These are phyloP conservation scores for Pseudomonodictys pantanalensis DNA, from an alignment of 495 filamentous ascomycete genomes.

Conservation along the genomic window DNA sequence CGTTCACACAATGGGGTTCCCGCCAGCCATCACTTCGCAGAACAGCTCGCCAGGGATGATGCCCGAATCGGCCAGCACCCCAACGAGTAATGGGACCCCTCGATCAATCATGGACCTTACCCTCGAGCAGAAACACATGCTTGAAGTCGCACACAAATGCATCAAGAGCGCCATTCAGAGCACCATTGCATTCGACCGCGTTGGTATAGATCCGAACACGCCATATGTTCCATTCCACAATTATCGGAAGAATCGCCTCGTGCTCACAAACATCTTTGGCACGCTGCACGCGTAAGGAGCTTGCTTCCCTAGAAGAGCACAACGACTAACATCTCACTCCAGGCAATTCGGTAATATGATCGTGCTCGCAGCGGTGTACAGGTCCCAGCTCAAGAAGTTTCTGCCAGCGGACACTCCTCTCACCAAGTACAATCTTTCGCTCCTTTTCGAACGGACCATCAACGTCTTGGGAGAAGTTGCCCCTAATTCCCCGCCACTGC, in stretches of 20 bases:
- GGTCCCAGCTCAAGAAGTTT: conserved; percentile 53
- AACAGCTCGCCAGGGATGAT: conserved; percentile 6
- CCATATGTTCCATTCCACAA: conserved; percentile 5
- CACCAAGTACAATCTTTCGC: conserved; percentile 23
- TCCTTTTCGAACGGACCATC: conserved; percentile 64
- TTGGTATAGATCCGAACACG: conserved; percentile 43
- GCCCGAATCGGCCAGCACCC: neutral
- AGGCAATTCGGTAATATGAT: conserved; percentile 98
- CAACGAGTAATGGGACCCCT: neutral
- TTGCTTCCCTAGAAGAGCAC: neutral
- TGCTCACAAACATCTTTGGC: conserved; percentile 92
- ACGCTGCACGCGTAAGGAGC: conserved; percentile 90
- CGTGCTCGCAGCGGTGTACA: conserved; percentile 75
- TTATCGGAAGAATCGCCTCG: conserved; percentile 54
- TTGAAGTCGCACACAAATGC: conserved; percentile 41
- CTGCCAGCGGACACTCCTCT: conserved; percentile 52
- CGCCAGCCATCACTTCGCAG: conserved; percentile 10
- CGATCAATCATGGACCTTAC: conserved; percentile 2
- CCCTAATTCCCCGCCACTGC: conserved; percentile 64
- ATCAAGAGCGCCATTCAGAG: conserved; percentile 77
- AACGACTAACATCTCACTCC: conserved; percentile 1
- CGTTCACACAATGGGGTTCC: conserved; percentile 48
- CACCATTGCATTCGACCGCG: conserved; percentile 79
- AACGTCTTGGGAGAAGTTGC: conserved; percentile 60
- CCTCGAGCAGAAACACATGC: conserved; percentile 2